Evolutionary conservation across 352 stramenopile species (phyloP).

Genomic region (Saprolegnia parasitica): DNA sequence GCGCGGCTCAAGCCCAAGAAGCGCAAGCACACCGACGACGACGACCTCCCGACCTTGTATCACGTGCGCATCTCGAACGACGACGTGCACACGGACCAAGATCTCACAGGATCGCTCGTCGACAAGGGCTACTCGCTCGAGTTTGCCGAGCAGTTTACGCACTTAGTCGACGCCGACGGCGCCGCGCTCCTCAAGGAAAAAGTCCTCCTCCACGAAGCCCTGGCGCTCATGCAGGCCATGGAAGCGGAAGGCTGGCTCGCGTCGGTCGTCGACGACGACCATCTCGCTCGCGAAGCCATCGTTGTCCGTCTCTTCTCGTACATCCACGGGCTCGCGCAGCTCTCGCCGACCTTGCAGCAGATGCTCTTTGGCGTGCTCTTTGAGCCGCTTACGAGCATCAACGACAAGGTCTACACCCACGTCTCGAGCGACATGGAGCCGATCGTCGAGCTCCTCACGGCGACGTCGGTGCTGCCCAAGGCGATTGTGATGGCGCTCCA

Average conservation of each 20-base stretch:
- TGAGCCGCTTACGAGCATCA: constrained; percentile 33
- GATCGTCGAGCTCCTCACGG: constrained; percentile 88
- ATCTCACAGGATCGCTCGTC: constrained; percentile 90
- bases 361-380: constrained; percentile 73
- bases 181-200: constrained; percentile 60
- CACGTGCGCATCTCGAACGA: constrained; percentile 96
- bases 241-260: constrained; percentile 79
- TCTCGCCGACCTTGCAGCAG: constrained; percentile 57
- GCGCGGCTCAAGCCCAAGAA: constrained; percentile 16
- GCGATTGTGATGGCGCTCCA: constrained; percentile 89
- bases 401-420: constrained; percentile 38
- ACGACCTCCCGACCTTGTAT: constrained; percentile 36
- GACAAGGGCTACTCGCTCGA: constrained; percentile 52
- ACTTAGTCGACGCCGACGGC: constrained; percentile 68
- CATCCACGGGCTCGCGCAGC: constrained; percentile 58
- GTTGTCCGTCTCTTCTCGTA: constrained; percentile 62
- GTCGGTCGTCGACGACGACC: constrained; percentile 62
- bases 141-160: constrained; percentile 53
- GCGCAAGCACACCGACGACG: constrained; percentile 3
- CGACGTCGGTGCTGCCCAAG: constrained; percentile 94
- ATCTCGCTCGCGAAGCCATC: constrained; percentile 70
- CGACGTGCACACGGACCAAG: constrained; percentile 97
- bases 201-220: constrained; percentile 48
- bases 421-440: constrained; percentile 38
- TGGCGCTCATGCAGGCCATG: constrained; percentile 70